Conservation (phyloP, 768 basidiomycete species). For the Tylopilus felleus region DNA sequence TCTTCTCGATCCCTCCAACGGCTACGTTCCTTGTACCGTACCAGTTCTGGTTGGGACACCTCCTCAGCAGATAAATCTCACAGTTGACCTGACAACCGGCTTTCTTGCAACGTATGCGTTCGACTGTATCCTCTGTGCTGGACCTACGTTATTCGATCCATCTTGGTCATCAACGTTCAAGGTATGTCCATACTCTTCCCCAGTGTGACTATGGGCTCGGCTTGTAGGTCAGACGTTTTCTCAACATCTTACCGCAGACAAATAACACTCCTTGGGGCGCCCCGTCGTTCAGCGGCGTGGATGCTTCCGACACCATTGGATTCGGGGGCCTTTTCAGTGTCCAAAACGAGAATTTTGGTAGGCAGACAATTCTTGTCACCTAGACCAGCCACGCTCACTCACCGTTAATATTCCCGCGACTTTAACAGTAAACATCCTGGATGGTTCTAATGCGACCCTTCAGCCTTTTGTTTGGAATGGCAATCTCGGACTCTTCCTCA, state of each 20-base stretch:
- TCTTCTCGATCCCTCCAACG: constrained; percentile 17
- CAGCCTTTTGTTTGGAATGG: constrained; percentile 16
- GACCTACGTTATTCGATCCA: constrained; percentile 18
- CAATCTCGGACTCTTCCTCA: constrained; percentile 24
- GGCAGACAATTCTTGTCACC: not conserved
- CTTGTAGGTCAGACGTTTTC: not conserved
- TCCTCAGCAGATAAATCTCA: constrained; percentile 27
- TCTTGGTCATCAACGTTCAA: constrained; percentile 23
- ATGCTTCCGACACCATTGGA: constrained; percentile 18
- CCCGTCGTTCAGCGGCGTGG: constrained; percentile 18
- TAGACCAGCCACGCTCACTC: not conserved
- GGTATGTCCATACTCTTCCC: constrained; percentile 12
- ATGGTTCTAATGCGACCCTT: constrained; percentile 13
- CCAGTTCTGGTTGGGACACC: constrained; percentile 25
- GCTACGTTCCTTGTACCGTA: too few species aligned
- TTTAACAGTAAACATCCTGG: constrained; percentile 22
- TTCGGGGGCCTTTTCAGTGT: constrained; percentile 19
- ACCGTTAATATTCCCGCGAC: not conserved
- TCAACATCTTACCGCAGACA: constrained; percentile 10
- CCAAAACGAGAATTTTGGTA: constrained; percentile 16
- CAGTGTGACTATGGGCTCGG: not conserved
- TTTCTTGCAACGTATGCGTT: constrained; percentile 16
- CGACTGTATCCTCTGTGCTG: constrained; percentile 28
- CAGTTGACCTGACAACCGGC: constrained; percentile 17
- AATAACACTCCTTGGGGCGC: constrained; percentile 12